Conservation (phyloP, 305 asterid genomes). For the Fraxinus angustifolia region DNA sequence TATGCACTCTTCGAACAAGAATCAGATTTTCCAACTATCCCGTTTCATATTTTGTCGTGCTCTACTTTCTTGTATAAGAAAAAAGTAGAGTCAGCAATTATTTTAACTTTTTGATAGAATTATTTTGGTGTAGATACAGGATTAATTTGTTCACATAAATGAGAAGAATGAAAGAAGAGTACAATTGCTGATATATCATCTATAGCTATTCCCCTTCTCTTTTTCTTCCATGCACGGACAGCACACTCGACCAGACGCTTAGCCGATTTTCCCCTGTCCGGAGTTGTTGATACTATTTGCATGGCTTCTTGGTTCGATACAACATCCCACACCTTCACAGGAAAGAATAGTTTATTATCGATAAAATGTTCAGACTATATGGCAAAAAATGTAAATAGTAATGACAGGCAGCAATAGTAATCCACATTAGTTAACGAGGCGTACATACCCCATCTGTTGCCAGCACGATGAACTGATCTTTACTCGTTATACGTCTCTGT, state of each 20-base stretch:
- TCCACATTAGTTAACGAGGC: not conserved
- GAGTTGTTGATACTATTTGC: slow-evolving; percentile 49
- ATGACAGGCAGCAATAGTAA: not conserved
- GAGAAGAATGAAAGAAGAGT: slow-evolving; percentile 60
- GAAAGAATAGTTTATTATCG: not conserved
- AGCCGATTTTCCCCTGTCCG: slow-evolving; percentile 61
- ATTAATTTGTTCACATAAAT: slow-evolving; percentile 36
- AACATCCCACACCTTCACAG: slow-evolving; percentile 89
- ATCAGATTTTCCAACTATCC: not conserved
- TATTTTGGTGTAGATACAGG: slow-evolving; percentile 36
- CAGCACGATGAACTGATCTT: slow-evolving; percentile 74
- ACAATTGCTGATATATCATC: slow-evolving; percentile 98
- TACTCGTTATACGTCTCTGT: slow-evolving; percentile 56
- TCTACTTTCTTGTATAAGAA: not conserved
- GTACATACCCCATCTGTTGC: slow-evolving; percentile 93
- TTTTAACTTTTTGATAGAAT: slow-evolving; percentile 10
- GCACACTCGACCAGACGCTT: slow-evolving; percentile 71
- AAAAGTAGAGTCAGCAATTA: not conserved
- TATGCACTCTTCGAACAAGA: not conserved
- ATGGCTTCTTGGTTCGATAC: slow-evolving; percentile 88
- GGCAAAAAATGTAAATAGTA: not conserved
- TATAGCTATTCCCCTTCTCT: slow-evolving; percentile 77
- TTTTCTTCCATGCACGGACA: slow-evolving; percentile 63
- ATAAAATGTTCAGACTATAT: not conserved
- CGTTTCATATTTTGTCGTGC: not conserved